Evolutionary conservation across 2,329 filamentous ascomycete species (phyloP), one percentile per base, ranked within the genome.

Genomic region (Eutypa lata): DNA sequence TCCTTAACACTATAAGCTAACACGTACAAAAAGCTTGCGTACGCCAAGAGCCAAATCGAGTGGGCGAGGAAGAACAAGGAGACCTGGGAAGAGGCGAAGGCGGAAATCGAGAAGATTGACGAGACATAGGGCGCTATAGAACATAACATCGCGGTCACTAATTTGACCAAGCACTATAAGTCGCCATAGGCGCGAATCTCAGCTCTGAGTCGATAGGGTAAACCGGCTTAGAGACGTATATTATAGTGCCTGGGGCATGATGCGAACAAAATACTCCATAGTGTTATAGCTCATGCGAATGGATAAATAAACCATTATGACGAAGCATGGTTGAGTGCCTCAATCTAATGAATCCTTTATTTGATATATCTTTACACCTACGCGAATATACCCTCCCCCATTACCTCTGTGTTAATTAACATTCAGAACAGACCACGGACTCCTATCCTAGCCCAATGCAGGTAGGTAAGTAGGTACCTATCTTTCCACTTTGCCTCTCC

Each of bases 41-140:
- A 96, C 71, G 92, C 92, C 13, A 90, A 89, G 70, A 93, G 89
- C 70, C 92, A 97, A 68, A 86, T 97, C 55, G 90, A 96, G 69
- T 97, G 92, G 92, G 93, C 92, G 3, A 89, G 87, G 71, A 92
- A 93, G 71, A 92, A 89, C 70, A 84, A 92, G 67, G 90, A 93
- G 64, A 91, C 91, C 7, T 97, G 92, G 92, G 89, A 93, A 65
- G 92, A 96, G 68, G 92, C 92, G 2, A 88, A 87, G 62, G 83
- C 83, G 3, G 92, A 97, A 70, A 89, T 96, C 54, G 83, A 88
- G 59, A 96, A 95, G 79, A 96, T 97, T 70, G 87, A 89, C 55
- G 80, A 83, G 65, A 76, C 72, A 47, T 84, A 71, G 64, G 50
- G 24, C 40, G 22, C 33, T 35, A 54, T 35, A 49, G 51, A 50